Base-by-base conservation (phyloP, 2,329 filamentous ascomycete genomes). In the Clarireedia homoeocarpa region DNA sequence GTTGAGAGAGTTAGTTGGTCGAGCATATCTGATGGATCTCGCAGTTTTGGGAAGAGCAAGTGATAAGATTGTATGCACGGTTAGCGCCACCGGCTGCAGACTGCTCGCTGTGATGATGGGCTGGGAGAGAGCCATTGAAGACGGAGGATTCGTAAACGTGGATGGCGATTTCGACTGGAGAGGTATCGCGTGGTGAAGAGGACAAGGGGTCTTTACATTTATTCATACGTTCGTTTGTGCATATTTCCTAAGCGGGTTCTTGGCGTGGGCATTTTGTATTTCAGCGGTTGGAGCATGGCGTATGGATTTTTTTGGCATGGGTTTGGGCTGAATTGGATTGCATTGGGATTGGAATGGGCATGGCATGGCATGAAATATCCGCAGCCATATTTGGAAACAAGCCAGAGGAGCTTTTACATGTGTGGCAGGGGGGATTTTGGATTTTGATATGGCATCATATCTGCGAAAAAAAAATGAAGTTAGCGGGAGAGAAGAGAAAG, bases 31-130 rank as follows among this genome's bases (percentile, higher is more conserved):
- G 69, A 80, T 95, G 71, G 90, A 95, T 71, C 72, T 95, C 55
- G 83, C 86, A 0, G 85, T 95, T 24, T 74, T 95, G 46, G 81
- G 84, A 0, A 76, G 79, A 27, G 80, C 82, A 15, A 83, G 80
- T 55, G 89, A 94, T 68, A 78, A 75, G 12, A 77, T 94, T 6
- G 79, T 95, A 1, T 95, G 90, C 66, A 87, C 84, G 2, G 85
- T 91, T 24, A 89, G 85, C 63, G 82, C 84, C 36, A 81, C 78
- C 71, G 82, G 82, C 0, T 95, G 90, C 69, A 79, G 88, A 23
- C 66, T 95, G 53, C 69, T 95, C 59, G 90, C 82, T 2, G 88
- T 95, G 42, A 91, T 95, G 85, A 83, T 94, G 83, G 90, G 90
- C 0, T 91, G 88, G 88, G 85, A 91, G 39, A 77, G 75, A 30